Percentiles rank a stretch among this genome's conserved stretches.
phyloP scores from a whole-genome alignment of 257 asterid genomes.

The Paulownia fortunei region DNA sequence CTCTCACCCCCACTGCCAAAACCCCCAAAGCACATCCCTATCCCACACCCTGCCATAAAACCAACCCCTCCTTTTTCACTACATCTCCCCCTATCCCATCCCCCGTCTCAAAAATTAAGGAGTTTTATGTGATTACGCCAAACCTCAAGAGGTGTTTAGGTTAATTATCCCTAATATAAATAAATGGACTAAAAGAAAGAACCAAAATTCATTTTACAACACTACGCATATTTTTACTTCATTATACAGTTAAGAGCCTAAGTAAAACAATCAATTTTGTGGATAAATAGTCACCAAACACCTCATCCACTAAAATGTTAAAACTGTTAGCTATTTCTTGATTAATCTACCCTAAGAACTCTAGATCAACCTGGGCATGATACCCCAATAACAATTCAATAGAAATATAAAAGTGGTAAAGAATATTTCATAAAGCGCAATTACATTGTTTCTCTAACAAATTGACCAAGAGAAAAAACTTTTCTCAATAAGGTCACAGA shows the following conservation, averaged over 20 bases:
- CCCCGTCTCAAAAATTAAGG: not conserved
- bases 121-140: not conserved
- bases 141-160: not conserved
- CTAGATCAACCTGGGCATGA: not conserved
- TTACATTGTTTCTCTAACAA: not conserved
- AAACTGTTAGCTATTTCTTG: not conserved
- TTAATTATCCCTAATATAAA: not conserved
- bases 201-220: not conserved
- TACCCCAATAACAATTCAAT: not conserved
- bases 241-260: not conserved
- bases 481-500: not conserved
- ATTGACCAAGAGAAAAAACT: not conserved
- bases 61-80: not conserved
- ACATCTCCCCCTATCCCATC: not conserved
- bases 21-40: not conserved
- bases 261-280: not conserved
- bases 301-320: not conserved
- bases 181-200: not conserved
- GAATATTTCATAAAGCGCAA: not conserved
- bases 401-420: not conserved
- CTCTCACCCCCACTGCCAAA: no score
- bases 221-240: not conserved
- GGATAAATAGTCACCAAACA: not conserved
- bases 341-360: not conserved
- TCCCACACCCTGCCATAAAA: not conserved